Evolutionary conservation across 495 filamentous ascomycete genomes (phyloP).

Genomic region (Aspergillus diversus): DNA sequence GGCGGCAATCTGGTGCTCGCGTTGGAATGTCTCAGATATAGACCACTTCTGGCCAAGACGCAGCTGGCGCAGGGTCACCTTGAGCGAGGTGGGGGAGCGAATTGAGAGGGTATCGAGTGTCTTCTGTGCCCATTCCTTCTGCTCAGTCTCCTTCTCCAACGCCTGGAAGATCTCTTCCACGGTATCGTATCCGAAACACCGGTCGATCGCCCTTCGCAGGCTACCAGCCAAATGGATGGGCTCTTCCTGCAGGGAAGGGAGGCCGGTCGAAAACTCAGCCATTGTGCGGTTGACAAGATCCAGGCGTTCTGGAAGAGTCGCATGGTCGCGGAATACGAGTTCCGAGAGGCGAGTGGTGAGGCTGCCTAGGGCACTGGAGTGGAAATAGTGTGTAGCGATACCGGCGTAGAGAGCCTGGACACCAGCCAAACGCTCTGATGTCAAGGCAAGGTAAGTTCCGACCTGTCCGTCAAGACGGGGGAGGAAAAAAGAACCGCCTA

Average conservation of each 20-base stretch:
- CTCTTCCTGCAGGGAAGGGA: constrained; percentile 67
- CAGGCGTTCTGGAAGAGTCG: constrained; percentile 60
- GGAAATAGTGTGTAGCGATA: constrained; percentile 90
- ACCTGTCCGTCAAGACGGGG: constrained; percentile 80
- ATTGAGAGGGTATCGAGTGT: constrained; percentile 70
- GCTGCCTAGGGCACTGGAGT: constrained; percentile 79
- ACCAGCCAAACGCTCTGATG: constrained; percentile 77
- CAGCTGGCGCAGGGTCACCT: constrained; percentile 81
- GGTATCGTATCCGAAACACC: constrained; percentile 69
- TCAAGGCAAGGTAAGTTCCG: constrained; percentile 91
- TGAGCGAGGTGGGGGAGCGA: constrained; percentile 81
- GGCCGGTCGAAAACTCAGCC: constrained; percentile 83
- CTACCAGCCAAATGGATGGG: constrained; percentile 64
- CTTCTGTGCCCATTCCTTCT: constrained; percentile 71
- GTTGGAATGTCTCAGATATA: constrained; percentile 80
- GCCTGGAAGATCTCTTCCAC: constrained; percentile 72
- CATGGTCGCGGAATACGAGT: constrained; percentile 80
- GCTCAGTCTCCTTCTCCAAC: constrained; percentile 60
- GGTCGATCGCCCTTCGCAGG: constrained; percentile 78
- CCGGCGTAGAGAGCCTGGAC: constrained; percentile 81
- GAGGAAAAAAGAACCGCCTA: constrained; percentile 93
- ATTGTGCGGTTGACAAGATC: constrained; percentile 81
- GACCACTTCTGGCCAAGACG: constrained; percentile 72
- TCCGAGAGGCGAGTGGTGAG: constrained; percentile 87
- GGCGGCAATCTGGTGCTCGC: constrained; percentile 77